Evolutionary conservation across 2,329 filamentous ascomycete genomes (phyloP).

Genomic region (Dissoconium aciculare): DNA sequence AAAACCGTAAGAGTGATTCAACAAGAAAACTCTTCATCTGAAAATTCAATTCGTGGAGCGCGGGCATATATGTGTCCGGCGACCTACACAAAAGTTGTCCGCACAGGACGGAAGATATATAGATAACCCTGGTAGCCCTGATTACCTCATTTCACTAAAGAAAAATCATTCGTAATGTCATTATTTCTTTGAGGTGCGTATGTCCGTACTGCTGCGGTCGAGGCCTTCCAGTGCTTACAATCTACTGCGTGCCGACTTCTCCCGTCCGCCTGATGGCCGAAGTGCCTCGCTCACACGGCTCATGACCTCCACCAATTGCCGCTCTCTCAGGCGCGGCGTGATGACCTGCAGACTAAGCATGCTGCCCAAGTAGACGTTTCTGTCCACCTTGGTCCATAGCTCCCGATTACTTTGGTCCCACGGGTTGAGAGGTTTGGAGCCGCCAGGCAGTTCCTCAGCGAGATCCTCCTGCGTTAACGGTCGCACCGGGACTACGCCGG

Average conservation of each 20-base stretch:
- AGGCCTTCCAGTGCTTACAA: no score
- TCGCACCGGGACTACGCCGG: constrained; percentile 42
- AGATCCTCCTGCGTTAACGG: constrained; percentile 36
- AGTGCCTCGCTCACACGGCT: constrained; percentile 36
- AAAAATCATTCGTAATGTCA: no score
- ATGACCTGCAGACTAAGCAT: constrained; percentile 44
- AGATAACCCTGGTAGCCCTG: no score
- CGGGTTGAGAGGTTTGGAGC: constrained; percentile 29
- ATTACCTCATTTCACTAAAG: no score
- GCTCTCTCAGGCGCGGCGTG: constrained; percentile 40
- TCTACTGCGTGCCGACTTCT: neutral
- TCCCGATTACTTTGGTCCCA: constrained; percentile 48
- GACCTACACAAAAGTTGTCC: no score
- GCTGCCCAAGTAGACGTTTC: constrained; percentile 39
- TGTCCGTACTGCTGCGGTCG: no score
- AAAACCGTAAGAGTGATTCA: no score
- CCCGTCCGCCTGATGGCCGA: constrained; percentile 3
- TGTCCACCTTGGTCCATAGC: constrained; percentile 41
- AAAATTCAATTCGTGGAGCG: no score
- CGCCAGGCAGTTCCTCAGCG: constrained; percentile 30
- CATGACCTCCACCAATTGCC: constrained; percentile 40
- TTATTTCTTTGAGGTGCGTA: no score
- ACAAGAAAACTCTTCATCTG: no score
- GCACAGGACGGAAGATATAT: no score
- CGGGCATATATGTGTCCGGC: no score